phyloP scores from a whole-genome alignment of 805 yeast genomes.

The Starmera dryadoides region DNA sequence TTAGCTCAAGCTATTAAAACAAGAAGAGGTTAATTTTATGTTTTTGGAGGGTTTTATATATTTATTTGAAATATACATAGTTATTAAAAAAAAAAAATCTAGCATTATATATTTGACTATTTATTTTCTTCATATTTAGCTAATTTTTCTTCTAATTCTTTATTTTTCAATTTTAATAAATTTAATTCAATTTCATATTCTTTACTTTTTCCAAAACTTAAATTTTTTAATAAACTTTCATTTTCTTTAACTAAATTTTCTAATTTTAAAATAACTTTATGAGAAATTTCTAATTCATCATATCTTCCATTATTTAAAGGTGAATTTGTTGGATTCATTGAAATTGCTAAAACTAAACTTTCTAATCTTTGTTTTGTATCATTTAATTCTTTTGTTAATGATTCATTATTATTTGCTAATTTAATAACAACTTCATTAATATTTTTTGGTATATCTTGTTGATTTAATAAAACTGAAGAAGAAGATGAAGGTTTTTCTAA shows the following conservation, averaged over 20 bases:
- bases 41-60: too few relatives aligned
- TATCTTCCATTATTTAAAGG: constrained; percentile 50
- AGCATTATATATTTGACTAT: too few relatives aligned
- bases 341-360: constrained; percentile 47
- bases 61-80: too few relatives aligned
- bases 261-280: constrained; percentile 58
- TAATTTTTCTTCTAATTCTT: constrained; percentile 33
- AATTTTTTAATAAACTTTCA: constrained; percentile 58
- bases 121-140: not conserved
- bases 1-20: constrained; percentile 75
- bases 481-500: not conserved
- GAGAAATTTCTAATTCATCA: constrained; percentile 71
- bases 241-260: constrained; percentile 61
- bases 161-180: constrained; percentile 43
- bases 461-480: too few relatives aligned
- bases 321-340: constrained; percentile 40
- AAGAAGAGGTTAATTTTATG: constrained; percentile 43
- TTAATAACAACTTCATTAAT: constrained; percentile 41
- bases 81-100: too few relatives aligned
- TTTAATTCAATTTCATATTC: constrained; percentile 66
- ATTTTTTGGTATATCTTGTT: constrained; percentile 31
- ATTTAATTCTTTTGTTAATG: constrained; percentile 42
- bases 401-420: constrained; percentile 39
- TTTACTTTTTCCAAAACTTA: constrained; percentile 70
- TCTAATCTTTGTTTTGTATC: constrained; percentile 62